Evolutionary conservation across 1,284 basidiomycete genomes (phyloP).

Genomic region (Psilocybe mexicana): DNA sequence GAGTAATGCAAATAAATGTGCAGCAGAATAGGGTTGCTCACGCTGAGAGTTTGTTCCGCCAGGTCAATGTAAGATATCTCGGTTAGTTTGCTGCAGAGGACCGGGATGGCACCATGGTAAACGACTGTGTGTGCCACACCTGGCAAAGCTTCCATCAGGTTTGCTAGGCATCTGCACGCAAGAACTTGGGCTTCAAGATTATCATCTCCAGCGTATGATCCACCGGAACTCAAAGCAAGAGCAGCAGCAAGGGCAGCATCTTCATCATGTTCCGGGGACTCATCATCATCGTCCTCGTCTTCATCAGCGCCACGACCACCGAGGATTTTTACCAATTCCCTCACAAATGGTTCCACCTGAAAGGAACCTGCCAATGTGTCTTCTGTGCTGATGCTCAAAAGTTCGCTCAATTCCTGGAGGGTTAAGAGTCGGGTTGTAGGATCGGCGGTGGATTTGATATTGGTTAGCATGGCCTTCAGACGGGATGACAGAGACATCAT

Average conservation of each 20-base stretch:
- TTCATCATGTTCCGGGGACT: constrained; percentile 65
- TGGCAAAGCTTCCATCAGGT: constrained; percentile 95
- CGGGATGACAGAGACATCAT: constrained; percentile 87
- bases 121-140: constrained; percentile 94
- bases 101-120: constrained; percentile 92
- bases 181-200: constrained; percentile 91
- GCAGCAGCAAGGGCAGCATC: constrained; percentile 86
- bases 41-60: constrained; percentile 93
- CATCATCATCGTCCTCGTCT: constrained; percentile 74
- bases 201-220: constrained; percentile 71
- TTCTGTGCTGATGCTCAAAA: constrained; percentile 95
- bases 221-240: constrained; percentile 72
- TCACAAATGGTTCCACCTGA: constrained; percentile 89
- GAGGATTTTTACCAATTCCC: constrained; percentile 90
- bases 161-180: constrained; percentile 92
- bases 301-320: constrained; percentile 78
- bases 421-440: constrained; percentile 84
- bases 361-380: constrained; percentile 96
- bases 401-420: constrained; percentile 92
- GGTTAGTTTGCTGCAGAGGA: constrained; percentile 91
- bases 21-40: constrained; percentile 49
- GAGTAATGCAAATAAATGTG: constrained; percentile 9
- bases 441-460: constrained; percentile 83
- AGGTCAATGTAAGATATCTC: constrained; percentile 97
- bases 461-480: constrained; percentile 86